A percentile compares a stretch with the other conserved stretches of the same genome.
phyloP scores from a whole-genome alignment of 352 stramenopile genomes.

The Phytophthora capsici region DNA sequence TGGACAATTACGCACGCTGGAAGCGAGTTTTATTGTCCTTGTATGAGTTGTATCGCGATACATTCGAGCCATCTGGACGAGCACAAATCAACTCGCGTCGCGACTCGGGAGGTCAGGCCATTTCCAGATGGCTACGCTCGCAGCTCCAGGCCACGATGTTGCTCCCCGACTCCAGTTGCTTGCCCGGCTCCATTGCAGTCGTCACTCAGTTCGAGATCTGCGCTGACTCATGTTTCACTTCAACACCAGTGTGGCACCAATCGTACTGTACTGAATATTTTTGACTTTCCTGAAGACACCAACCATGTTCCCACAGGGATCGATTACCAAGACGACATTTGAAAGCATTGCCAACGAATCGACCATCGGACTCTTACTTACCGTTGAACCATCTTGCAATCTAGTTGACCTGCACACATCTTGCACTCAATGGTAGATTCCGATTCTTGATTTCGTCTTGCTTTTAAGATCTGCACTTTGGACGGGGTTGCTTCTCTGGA shows the following conservation, averaged over 20 bases:
- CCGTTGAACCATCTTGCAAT: no score
- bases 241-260: constrained; percentile 4
- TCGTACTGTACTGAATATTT: no score
- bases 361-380: no score
- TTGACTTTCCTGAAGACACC: no score
- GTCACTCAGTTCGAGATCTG: constrained; percentile 14
- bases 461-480: no score
- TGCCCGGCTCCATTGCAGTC: constrained; percentile 9
- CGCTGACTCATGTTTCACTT: constrained; percentile 23
- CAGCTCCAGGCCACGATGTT: constrained; percentile 20
- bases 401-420: no score
- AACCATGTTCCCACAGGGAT: no score
- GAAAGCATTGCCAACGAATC: no score
- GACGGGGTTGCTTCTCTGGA: no score
- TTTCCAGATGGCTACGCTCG: constrained; percentile 21
- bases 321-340: no score
- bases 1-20: constrained; percentile 17
- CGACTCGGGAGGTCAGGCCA: constrained; percentile 17
- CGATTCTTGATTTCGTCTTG: no score
- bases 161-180: constrained; percentile 16
- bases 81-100: constrained; percentile 32
- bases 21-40: not conserved
- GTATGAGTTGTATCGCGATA: constrained; percentile 16
- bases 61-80: constrained; percentile 17
- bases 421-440: no score